Percentiles rank a stretch among this genome's conserved stretches.
phyloP scores from a whole-genome alignment of 1,284 basidiomycete species.

The Mycena sp. region DNA sequence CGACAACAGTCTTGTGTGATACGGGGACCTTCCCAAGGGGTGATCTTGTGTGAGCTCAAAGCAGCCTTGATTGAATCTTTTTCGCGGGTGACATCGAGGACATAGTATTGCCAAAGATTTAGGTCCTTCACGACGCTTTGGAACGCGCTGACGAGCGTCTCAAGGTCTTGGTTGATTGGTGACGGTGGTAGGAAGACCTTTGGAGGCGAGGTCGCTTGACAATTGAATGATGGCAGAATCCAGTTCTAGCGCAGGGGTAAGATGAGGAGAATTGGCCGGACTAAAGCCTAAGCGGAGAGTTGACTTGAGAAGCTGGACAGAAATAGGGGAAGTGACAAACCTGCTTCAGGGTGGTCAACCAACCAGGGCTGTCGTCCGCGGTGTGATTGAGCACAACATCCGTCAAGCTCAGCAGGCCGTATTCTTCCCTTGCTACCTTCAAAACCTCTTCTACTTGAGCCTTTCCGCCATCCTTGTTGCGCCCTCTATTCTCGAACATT shows the following conservation, averaged over 20 bases:
- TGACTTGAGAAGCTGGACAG: conserved; percentile 14
- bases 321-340: conserved; percentile 49
- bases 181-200: conserved; percentile 79
- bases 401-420: conserved; percentile 87
- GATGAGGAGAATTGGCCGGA: conserved; percentile 88
- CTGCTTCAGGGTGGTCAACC: conserved; percentile 93
- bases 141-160: conserved; percentile 72
- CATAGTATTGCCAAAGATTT: conserved; percentile 93
- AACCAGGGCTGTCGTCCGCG: conserved; percentile 93
- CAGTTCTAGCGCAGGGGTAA: conserved; percentile 88
- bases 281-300: conserved; percentile 75
- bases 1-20: conserved; percentile 65
- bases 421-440: conserved; percentile 80
- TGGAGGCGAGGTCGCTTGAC: conserved; percentile 69
- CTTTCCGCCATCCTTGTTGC: conserved; percentile 61
- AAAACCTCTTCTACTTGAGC: conserved; percentile 70
- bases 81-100: conserved; percentile 77
- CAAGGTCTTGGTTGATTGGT: conserved; percentile 74
- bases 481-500: conserved; percentile 62
- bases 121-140: conserved; percentile 67
- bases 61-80: conserved; percentile 62
- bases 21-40: conserved; percentile 69
- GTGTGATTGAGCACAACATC: conserved; percentile 97
- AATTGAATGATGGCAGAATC: conserved; percentile 88
- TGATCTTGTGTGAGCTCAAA: conserved; percentile 53